Percentiles rank a stretch among this genome's conserved stretches.
Evolutionary conservation across 2,329 filamentous ascomycete genomes (phyloP).

Genomic region (Pseudogymnoascus sp.): DNA sequence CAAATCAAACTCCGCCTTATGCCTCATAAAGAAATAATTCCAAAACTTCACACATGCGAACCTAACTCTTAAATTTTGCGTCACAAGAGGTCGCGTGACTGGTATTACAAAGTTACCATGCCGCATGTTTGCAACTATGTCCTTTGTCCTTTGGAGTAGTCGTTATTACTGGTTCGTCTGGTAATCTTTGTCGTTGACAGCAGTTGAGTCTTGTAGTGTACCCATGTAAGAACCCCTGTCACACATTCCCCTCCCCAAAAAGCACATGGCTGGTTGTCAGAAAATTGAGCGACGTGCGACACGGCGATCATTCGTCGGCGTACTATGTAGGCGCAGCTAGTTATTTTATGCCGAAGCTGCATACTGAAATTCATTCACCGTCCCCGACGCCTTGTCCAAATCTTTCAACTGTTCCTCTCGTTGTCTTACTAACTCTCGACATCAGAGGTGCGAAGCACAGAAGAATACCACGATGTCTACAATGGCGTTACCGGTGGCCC

Average conservation of each 20-base stretch:
- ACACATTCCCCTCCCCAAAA: background rate
- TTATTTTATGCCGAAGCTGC: slow-evolving; percentile 7
- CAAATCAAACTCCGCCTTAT: background rate
- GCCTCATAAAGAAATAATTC: background rate
- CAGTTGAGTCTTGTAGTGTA: background rate
- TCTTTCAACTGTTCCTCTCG: background rate
- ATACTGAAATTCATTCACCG: background rate
- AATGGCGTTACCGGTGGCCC: slow-evolving; percentile 26
- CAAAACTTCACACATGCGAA: background rate
- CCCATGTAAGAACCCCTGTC: slow-evolving; percentile 3
- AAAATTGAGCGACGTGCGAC: slow-evolving; percentile 4
- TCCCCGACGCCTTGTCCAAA: background rate
- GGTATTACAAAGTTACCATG: background rate
- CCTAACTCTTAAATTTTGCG: background rate
- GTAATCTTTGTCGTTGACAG: background rate
- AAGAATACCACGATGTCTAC: slow-evolving; percentile 22
- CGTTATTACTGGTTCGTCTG: background rate
- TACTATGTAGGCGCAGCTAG: background rate
- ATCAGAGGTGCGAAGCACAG: background rate
- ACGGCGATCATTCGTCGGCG: slow-evolving; percentile 1
- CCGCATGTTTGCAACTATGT: background rate
- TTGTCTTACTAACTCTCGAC: background rate
- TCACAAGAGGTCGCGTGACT: background rate
- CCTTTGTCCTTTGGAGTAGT: background rate
- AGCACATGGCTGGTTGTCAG: slow-evolving; percentile 2